phyloP scores from a whole-genome alignment of 2,329 filamentous ascomycete genomes.

The Cercospora berteroae region DNA sequence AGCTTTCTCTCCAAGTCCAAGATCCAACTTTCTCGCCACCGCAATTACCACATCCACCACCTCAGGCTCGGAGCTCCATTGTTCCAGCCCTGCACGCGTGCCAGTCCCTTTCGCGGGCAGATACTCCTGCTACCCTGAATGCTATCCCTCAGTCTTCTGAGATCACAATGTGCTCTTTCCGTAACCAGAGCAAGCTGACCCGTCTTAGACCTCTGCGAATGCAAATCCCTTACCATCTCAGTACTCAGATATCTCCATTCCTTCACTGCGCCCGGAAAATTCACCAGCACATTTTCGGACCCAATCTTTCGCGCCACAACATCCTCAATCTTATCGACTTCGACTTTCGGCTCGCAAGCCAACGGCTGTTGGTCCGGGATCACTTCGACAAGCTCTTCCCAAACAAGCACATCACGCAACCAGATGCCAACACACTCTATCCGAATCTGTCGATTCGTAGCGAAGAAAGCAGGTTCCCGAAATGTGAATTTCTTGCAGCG shows the following conservation, averaged over 20 bases:
- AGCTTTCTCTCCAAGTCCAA: not conserved
- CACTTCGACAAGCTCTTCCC: constrained; percentile 21
- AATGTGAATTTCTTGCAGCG: constrained; percentile 3
- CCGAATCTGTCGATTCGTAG: constrained; percentile 18
- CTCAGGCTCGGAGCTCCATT: constrained; percentile 17
- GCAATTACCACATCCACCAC: constrained; percentile 28
- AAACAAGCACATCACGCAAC: constrained; percentile 21
- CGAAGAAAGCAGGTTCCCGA: constrained; percentile 21
- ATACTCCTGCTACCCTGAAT: constrained; percentile 22
- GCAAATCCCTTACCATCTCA: constrained; percentile 15
- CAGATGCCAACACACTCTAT: constrained; percentile 22
- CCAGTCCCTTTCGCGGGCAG: constrained; percentile 24
- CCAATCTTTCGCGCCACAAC: not conserved
- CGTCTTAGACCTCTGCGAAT: constrained; percentile 12
- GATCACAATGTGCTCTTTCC: constrained; percentile 22
- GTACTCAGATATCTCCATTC: constrained; percentile 16
- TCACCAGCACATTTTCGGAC: not conserved
- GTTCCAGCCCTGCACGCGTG: constrained; percentile 15
- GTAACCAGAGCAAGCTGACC: constrained; percentile 18
- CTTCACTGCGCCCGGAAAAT: not conserved
- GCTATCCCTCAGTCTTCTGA: constrained; percentile 15
- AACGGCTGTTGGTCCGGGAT: not conserved
- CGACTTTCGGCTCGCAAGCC: not conserved
- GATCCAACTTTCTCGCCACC: not conserved
- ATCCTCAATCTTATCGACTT: constrained; percentile 1